A percentile compares a stretch with the other conserved stretches of the same genome.
phyloP scores from a whole-genome alignment of 140 eudicot species.

The Flaveria floridana region DNA sequence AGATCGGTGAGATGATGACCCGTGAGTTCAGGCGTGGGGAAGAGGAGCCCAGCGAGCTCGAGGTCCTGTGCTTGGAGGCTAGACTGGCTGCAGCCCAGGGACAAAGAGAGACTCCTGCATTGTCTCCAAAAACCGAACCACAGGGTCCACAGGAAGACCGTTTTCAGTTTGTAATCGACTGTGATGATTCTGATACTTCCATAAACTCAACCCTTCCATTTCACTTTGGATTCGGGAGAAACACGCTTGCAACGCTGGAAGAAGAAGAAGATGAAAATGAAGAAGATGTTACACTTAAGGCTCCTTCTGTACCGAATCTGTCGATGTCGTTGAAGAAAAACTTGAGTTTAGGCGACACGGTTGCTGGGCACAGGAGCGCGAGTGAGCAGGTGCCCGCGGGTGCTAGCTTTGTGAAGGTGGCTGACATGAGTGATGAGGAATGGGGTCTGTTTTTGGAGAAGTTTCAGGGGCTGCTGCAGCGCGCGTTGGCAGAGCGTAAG shows the following conservation, averaged over 20 bases:
- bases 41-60: slow-evolving; percentile 95
- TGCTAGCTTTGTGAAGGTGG: slow-evolving; percentile 66
- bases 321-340: slow-evolving; percentile 52
- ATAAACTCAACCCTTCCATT: slow-evolving; percentile 26
- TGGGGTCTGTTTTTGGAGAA: slow-evolving; percentile 72
- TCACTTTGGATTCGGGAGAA: slow-evolving; percentile 40
- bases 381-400: slow-evolving; percentile 76
- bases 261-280: slow-evolving; percentile 82
- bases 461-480: slow-evolving; percentile 56
- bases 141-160: slow-evolving; percentile 49
- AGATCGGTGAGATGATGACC: slow-evolving; percentile 97
- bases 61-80: slow-evolving; percentile 78
- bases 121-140: slow-evolving; percentile 44
- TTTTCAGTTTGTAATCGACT: slow-evolving; percentile 62
- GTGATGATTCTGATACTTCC: slow-evolving; percentile 44
- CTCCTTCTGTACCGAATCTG: slow-evolving; percentile 33
- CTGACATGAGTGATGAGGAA: slow-evolving; percentile 73
- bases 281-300: slow-evolving; percentile 24
- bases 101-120: slow-evolving; percentile 21
- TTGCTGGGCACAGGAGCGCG: slow-evolving; percentile 78
- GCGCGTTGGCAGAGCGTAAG: slow-evolving; percentile 65
- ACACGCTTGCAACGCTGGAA: slow-evolving; percentile 58
- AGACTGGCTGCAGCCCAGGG: slow-evolving; percentile 53
- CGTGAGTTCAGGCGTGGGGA: slow-evolving; percentile 84
- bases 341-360: slow-evolving; percentile 33